Percentiles rank a stretch among this genome's conserved stretches.
Conservation (phyloP, 225 moss, liverwort and hornwort genomes). For the Climacium dendroides region DNA sequence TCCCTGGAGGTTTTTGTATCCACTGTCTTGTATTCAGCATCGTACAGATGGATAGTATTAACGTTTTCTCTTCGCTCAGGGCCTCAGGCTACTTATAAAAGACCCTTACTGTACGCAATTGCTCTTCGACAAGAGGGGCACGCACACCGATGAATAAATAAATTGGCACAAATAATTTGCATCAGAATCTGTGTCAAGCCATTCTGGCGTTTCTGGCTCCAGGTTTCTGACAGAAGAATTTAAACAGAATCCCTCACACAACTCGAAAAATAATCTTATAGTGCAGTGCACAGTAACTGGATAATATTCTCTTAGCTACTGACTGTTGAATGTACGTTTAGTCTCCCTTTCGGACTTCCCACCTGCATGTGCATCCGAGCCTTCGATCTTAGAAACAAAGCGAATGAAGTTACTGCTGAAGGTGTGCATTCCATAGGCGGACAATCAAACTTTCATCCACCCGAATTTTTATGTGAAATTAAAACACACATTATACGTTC, state of each 20-base stretch:
- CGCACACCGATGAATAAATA: not conserved
- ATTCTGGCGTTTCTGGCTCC: not conserved
- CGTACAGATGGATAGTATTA: not conserved
- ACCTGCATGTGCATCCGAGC: not conserved
- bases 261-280: not conserved
- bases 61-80: not conserved
- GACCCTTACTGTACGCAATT: not conserved
- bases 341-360: not conserved
- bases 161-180: not conserved
- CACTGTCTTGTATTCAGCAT: too few species aligned
- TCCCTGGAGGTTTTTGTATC: not conserved
- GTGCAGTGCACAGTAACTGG: not conserved
- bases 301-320: not conserved
- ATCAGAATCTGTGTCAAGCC: not conserved
- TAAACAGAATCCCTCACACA: not conserved
- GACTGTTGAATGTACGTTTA: too few species aligned
- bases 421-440: too few species aligned
- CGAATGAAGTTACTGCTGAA: too few species aligned
- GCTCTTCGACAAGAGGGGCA: not conserved
- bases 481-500: not conserved
- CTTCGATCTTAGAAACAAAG: not conserved
- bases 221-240: slow-evolving; percentile 16
- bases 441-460: not conserved
- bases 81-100: not conserved
- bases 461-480: not conserved